These are phyloP conservation scores for Arxiozyma bovina DNA, from an alignment of 1,139 yeast genomes.

Conservation along the genomic window DNA sequence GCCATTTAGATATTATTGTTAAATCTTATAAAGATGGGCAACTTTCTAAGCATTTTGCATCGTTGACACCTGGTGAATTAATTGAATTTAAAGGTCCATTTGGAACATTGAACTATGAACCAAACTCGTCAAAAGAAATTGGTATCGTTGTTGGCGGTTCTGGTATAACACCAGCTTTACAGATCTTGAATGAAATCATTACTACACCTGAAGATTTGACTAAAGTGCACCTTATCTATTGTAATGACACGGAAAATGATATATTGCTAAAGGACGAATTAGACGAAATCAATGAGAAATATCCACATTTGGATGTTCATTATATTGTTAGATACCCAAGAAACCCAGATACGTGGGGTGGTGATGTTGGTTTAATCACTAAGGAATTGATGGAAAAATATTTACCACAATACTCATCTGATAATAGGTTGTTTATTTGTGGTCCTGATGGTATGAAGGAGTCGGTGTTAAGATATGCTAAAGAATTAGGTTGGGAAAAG, in stretches of 20 bases:
- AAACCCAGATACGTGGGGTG: slow-evolving; percentile 38
- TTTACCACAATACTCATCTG: slow-evolving; percentile 42
- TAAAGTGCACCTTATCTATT: slow-evolving; percentile 51
- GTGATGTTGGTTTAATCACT: slow-evolving; percentile 51
- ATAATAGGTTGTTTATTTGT: slow-evolving; percentile 53
- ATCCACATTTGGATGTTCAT: slow-evolving; percentile 51
- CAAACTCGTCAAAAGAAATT: slow-evolving; percentile 53
- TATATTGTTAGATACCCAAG: slow-evolving; percentile 38
- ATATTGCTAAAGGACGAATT: slow-evolving; percentile 60
- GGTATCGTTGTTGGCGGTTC: slow-evolving; percentile 78
- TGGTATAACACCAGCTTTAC: slow-evolving; percentile 72
- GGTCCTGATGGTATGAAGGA: slow-evolving; percentile 72
- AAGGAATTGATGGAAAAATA: slow-evolving; percentile 46
- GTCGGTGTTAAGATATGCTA: slow-evolving; percentile 40
- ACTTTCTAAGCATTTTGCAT: slow-evolving; percentile 58
- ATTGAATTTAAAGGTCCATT: slow-evolving; percentile 72
- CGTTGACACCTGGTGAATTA: slow-evolving; percentile 52
- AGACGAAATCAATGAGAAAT: slow-evolving; percentile 54
- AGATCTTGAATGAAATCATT: slow-evolving; percentile 48
- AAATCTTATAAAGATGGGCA: slow-evolving; percentile 64
- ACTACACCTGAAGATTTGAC: slow-evolving; percentile 62
- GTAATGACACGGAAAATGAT: slow-evolving; percentile 66
- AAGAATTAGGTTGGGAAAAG: slow-evolving; percentile 55
- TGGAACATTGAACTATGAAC: slow-evolving; percentile 54
- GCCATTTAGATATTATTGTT: slow-evolving; percentile 65